Conservation (phyloP, 2,329 filamentous ascomycete species). For the Trichoderma aggressivum region DNA sequence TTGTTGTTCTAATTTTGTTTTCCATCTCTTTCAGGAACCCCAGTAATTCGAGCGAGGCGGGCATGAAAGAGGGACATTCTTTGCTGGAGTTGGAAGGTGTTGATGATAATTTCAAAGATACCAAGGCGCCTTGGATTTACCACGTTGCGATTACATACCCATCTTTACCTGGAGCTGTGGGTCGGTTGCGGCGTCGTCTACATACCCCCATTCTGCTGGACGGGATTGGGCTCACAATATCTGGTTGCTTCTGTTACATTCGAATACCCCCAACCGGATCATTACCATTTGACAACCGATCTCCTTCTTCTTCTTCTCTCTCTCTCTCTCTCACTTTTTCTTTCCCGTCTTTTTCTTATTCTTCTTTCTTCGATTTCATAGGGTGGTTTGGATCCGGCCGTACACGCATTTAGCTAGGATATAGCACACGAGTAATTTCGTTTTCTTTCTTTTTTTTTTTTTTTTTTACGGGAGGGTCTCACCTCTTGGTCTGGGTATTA, state of each 20-base stretch:
- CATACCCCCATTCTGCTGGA: constrained; percentile 5
- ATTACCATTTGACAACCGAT: not conserved
- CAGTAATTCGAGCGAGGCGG: not conserved
- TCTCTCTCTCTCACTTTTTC: not conserved
- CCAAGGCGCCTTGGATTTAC: constrained; percentile 12
- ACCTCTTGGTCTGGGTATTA: not conserved
- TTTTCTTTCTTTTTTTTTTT: not conserved
- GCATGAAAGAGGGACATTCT: not conserved
- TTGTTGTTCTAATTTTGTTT: not conserved
- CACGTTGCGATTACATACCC: constrained; percentile 1
- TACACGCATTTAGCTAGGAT: constrained; percentile 5
- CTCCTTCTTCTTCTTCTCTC: not conserved
- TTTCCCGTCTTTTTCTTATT: not conserved
- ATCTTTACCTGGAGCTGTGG: not conserved
- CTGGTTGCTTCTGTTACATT: constrained; percentile 6
- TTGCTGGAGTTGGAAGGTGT: constrained; percentile 19
- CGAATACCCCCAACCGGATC: not conserved
- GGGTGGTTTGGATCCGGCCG: not conserved
- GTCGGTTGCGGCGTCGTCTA: not conserved
- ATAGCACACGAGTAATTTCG: not conserved
- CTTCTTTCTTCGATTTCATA: not conserved
- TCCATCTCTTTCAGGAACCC: not conserved
- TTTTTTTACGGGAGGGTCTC: not conserved
- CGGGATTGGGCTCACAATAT: not conserved
- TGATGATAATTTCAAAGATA: constrained; percentile 21